Conservation (phyloP, 352 stramenopile genomes). For the Nothophytophthora sp. region DNA sequence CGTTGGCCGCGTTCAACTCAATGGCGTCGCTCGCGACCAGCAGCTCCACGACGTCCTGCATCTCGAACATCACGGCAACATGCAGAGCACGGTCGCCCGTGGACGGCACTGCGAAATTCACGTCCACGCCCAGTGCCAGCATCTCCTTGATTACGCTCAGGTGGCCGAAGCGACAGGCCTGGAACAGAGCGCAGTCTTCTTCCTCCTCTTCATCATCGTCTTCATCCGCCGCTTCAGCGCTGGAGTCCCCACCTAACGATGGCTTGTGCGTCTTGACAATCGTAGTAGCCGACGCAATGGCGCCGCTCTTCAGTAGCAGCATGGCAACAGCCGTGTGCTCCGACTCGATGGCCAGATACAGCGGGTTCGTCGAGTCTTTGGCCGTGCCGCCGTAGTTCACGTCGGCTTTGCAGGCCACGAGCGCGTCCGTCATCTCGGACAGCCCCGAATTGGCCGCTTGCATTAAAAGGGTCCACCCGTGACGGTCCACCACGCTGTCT, state of each 20-base stretch:
- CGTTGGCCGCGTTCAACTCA: conserved; percentile 71
- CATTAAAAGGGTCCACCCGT: conserved; percentile 88
- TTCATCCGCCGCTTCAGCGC: conserved; percentile 15
- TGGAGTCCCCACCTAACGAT: conserved; percentile 23
- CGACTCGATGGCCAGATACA: conserved; percentile 77
- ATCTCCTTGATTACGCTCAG: conserved; percentile 77
- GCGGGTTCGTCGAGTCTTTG: conserved; percentile 52
- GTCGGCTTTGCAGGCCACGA: conserved; percentile 52
- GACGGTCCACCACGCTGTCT: conserved; percentile 61
- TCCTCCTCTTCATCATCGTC: conserved; percentile 45
- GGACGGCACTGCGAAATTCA: conserved; percentile 69
- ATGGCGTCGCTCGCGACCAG: conserved; percentile 51
- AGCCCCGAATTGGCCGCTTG: conserved; percentile 81
- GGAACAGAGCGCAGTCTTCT: conserved; percentile 76
- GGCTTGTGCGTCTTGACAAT: conserved; percentile 50
- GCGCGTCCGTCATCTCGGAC: conserved; percentile 49
- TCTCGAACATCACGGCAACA: conserved; percentile 84
- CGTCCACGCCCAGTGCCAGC: conserved; percentile 60
- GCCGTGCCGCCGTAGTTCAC: conserved; percentile 58
- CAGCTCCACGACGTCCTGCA: conserved; percentile 78
- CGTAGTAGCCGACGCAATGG: conserved; percentile 63
- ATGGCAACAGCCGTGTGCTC: conserved; percentile 74
- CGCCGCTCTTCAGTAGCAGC: conserved; percentile 71
- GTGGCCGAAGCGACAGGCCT: conserved; percentile 74
- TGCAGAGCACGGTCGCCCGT: conserved; percentile 75